Base-by-base conservation (phyloP, 2,329 filamentous ascomycete species). In the Rhexocercosporidium sp. region DNA sequence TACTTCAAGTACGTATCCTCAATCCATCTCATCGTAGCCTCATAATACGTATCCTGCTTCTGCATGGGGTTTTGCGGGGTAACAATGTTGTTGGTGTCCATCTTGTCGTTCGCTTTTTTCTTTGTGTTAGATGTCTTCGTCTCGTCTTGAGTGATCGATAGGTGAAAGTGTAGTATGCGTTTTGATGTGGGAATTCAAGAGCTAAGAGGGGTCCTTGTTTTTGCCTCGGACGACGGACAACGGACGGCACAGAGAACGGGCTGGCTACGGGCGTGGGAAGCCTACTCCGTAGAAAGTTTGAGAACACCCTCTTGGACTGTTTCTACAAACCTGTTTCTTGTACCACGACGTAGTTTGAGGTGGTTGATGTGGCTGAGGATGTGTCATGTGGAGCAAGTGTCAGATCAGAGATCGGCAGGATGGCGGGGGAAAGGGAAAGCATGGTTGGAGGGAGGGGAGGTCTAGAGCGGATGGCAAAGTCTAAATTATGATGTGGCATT, bases 1-100 rank as follows among this genome's bases (percentile, higher is more conserved):
- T 69, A 75, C 41, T 69, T 67, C 34, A 75, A 66, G 54, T 76
- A 76, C 3, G 72, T 76, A 57, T 75, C 73, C 56, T 76, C 75
- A 14, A 75, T 65, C 73, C 74, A 76, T 12, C 66, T 69, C 70
- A 66, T 68, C 9, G 66, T 64, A 16, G 66, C 63, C 11, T 76
- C 73, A 22, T 70, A 72, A 53, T 74, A 76, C 8, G 65, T 63
- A 34, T 68, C 53, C 16, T 64, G 54, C 44, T 71, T 70, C 67
- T 71, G 51, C 20, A 41, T 66, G 7, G 61, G 61, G 31, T 49
- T 65, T 25, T 57, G 63, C 8, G 60, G 44, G 44, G 59, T 37
- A 16, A n/a, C n/a, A n/a, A 47, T 34, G n/a, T 39, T 57, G n/a
- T 57, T 57, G 31, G 53, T 34, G n/a, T 57, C 53, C 53, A 57